Conservation (phyloP, 108 stramenopile species). For the Skeletonema marinoi region DNA sequence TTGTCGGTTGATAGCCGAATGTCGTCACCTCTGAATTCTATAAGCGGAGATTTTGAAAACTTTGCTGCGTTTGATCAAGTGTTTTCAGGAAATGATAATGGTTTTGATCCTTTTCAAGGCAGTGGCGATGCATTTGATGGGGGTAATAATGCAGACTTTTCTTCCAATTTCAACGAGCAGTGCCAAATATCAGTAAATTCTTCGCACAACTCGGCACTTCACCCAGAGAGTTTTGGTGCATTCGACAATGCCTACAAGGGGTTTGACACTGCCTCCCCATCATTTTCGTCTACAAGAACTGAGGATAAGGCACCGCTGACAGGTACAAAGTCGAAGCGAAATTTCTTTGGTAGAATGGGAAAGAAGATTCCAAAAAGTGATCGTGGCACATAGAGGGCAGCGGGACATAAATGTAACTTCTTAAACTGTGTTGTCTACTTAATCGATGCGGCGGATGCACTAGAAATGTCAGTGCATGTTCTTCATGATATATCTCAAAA, state of each 20-base stretch:
- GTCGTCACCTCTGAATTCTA: neutral
- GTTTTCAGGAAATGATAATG: conserved; percentile 19
- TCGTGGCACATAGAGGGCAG: neutral
- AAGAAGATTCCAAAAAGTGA: neutral
- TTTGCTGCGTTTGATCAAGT: conserved; percentile 42
- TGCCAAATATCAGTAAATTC: conserved; percentile 18
- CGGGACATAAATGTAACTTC: neutral
- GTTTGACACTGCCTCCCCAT: neutral
- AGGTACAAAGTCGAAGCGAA: neutral
- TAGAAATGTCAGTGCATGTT: neutral
- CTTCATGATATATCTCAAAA: neutral
- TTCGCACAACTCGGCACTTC: neutral
- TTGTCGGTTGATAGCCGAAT: conserved; percentile 10
- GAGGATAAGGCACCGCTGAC: neutral
- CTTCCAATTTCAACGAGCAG: conserved; percentile 13
- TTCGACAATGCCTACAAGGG: neutral
- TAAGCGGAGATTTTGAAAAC: conserved; percentile 2
- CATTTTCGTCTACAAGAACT: neutral
- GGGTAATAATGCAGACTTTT: neutral
- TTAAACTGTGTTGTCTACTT: neutral
- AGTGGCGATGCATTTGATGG: neutral
- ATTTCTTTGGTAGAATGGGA: neutral
- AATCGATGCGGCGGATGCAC: neutral
- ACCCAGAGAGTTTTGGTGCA: neutral
- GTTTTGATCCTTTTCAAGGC: conserved; percentile 28